These are phyloP conservation scores for Botryotinia narcissicola DNA, from an alignment of 2,329 filamentous ascomycete species.

Conservation along the genomic window DNA sequence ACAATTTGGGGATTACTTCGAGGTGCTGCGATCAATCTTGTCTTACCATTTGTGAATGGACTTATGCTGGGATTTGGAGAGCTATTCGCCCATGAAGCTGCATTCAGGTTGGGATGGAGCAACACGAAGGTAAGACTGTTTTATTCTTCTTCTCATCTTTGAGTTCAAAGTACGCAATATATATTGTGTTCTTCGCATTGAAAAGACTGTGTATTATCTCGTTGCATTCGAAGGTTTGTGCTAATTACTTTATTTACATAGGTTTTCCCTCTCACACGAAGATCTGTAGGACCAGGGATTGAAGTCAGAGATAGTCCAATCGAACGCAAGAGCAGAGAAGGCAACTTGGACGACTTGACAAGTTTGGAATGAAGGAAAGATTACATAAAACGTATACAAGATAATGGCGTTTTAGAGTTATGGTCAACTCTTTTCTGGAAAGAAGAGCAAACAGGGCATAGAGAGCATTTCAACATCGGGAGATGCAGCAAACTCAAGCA, in stretches of 20 bases:
- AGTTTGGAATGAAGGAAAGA: constrained; percentile 38
- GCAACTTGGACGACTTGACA: constrained; percentile 64
- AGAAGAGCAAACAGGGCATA: not conserved
- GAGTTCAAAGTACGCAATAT: not conserved
- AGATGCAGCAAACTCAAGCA: not conserved
- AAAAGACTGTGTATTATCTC: not conserved
- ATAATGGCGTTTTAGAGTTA: constrained; percentile 32
- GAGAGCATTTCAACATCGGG: not conserved
- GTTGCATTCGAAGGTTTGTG: not conserved
- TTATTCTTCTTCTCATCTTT: no score
- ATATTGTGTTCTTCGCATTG: not conserved
- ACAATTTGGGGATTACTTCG: constrained; percentile 82
- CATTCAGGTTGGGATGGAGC: constrained; percentile 89
- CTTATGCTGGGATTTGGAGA: constrained; percentile 98
- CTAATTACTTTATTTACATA: constrained; percentile 20
- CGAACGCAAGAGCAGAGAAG: constrained; percentile 43
- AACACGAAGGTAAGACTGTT: constrained; percentile 72
- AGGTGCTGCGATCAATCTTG: constrained; percentile 90
- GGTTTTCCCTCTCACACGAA: constrained; percentile 39
- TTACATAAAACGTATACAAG: not conserved
- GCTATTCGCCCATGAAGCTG: constrained; percentile 92
- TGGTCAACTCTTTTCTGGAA: constrained; percentile 17
- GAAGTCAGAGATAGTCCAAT: constrained; percentile 70
- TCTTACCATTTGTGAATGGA: constrained; percentile 94
- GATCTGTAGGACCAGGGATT: constrained; percentile 75